phyloP scores from a whole-genome alignment of 306 rosid genomes.

The Cucurbita moschata region DNA sequence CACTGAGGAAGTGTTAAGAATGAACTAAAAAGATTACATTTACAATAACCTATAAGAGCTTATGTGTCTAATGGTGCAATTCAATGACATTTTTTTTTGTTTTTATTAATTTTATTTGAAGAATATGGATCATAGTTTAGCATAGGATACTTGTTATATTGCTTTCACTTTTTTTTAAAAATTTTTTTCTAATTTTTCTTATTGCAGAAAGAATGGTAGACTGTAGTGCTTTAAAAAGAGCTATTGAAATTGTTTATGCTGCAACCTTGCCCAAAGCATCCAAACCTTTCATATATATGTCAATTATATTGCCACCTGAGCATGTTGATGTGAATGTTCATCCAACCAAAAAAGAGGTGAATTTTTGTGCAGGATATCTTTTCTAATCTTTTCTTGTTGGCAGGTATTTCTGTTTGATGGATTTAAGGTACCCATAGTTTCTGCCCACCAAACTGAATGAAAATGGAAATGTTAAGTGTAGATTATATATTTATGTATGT shows the following conservation, averaged over 20 bases:
- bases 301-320: slow-evolving; percentile 69
- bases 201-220: slow-evolving; percentile 84
- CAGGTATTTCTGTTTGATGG: background rate
- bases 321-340: slow-evolving; percentile 86
- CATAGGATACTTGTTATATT: background rate
- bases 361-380: background rate
- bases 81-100: background rate
- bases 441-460: background rate
- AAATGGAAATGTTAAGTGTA: background rate
- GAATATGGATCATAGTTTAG: background rate
- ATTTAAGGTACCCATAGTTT: background rate
- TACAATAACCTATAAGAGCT: background rate
- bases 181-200: background rate
- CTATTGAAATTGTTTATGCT: slow-evolving; percentile 86
- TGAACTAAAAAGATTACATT: background rate
- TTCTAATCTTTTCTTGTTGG: background rate
- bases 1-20: background rate
- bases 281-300: slow-evolving; percentile 76
- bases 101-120: background rate
- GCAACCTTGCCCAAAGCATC: slow-evolving; percentile 92
- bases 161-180: background rate
- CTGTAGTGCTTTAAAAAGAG: slow-evolving; percentile 83
- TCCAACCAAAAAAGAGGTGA: slow-evolving; percentile 95
- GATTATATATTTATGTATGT: background rate
- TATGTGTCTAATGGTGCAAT: background rate